phyloP scores from a whole-genome alignment of 2,329 filamentous ascomycete genomes.

The Fusarium vanettenii region DNA sequence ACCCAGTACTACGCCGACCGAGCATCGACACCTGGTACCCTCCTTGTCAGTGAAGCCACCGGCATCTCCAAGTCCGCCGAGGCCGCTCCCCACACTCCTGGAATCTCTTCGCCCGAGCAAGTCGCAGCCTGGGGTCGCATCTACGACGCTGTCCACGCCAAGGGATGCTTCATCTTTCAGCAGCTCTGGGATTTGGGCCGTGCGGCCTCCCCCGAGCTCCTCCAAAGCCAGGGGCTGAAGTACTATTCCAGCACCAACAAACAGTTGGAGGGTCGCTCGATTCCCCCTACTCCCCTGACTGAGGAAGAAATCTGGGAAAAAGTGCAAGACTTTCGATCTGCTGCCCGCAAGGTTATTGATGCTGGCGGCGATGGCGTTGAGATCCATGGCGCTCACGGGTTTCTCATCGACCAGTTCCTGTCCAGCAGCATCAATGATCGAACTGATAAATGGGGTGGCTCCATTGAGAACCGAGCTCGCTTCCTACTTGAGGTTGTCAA shows the following conservation, averaged over 20 bases:
- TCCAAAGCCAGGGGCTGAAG: constrained; percentile 41
- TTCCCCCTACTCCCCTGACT: constrained; percentile 56
- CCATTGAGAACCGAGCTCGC: constrained; percentile 63
- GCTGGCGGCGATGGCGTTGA: constrained; percentile 79
- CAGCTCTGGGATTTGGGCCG: constrained; percentile 76
- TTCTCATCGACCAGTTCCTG: constrained; percentile 73
- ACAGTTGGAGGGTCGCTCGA: constrained; percentile 38
- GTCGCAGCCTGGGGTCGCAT: constrained; percentile 70
- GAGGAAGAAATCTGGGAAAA: constrained; percentile 72
- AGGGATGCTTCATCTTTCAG: constrained; percentile 69
- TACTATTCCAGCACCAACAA: constrained; percentile 41
- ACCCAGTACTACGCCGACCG: constrained; percentile 60
- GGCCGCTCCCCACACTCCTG: constrained; percentile 58
- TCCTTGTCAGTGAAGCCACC: constrained; percentile 61
- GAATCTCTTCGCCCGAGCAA: constrained; percentile 68
- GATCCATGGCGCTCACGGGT: constrained; percentile 67
- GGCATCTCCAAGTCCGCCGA: constrained; percentile 48
- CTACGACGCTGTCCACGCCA: constrained; percentile 71
- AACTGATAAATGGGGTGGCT: constrained; percentile 66
- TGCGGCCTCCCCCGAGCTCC: constrained; percentile 41
- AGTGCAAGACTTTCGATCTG: constrained; percentile 69
- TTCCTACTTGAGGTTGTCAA: constrained; percentile 62
- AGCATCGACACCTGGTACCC: constrained; percentile 54
- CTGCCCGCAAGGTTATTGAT: constrained; percentile 66
- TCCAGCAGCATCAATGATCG: constrained; percentile 62